Evolutionary conservation across 164 flowering plant genomes (phyloP), one percentile per base, ranked within the genome.

Genomic region (Warburgia ugandensis): DNA sequence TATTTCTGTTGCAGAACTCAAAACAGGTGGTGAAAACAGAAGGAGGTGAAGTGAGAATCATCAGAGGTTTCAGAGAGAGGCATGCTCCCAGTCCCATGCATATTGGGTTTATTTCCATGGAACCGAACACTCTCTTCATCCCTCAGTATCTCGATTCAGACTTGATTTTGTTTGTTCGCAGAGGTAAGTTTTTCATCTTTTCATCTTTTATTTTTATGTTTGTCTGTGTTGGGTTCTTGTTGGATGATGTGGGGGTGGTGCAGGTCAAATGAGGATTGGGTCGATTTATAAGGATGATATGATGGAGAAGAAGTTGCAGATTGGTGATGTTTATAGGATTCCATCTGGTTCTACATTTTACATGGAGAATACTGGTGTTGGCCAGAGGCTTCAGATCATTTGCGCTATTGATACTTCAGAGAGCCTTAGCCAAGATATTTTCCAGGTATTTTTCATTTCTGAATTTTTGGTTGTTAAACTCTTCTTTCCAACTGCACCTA

Each of bases 61-160:
- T 82, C 54, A 73, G 55, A 52, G 76, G 83, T 4, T 28, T 27
- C 20, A n/a, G 30, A 9, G 54, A 64, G 6, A 69, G 58, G 44
- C 47, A 51, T 21, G 23, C 36, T 8, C 62, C 64, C 6, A 68
- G 46, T 37, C 76, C 75, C 3, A 54, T 88, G 78, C 83, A 81
- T 37, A 76, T 92, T 44, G 99, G 99, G 12, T 84, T 92, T 67
- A 72, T 92, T 40, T 64, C 70, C 11, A 92, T 92, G 99, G 94
- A 92, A 57, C 99, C 96, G 0, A 67, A 58, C 20, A 48, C 75
- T 29, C 78, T 92, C 1, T 79, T 81, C 67, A 39, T 88, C 28
- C 96, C 99, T 61, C 99, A 92, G 72, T 92, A 92, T 43, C 51
- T 80, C 6, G 95, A 88, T 65, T 79, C 95, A 48, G 72, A 53